A percentile compares a stretch with the other conserved stretches of the same genome.
phyloP scores from a whole-genome alignment of 192 early-diverging fungal species.

The Podila clonocystis region DNA sequence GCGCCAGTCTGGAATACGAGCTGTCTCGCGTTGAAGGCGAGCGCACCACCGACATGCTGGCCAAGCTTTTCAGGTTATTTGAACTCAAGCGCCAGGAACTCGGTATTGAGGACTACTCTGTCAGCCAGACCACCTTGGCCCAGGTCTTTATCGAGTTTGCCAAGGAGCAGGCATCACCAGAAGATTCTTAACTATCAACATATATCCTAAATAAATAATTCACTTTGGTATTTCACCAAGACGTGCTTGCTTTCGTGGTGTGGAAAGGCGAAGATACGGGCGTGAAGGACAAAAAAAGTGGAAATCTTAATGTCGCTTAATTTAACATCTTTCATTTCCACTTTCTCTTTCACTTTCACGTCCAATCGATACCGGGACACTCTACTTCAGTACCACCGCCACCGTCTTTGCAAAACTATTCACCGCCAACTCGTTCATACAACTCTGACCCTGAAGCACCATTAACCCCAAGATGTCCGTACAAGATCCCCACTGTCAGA shows the following conservation, averaged over 20 bases:
- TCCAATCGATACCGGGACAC: no score
- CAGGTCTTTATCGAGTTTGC: constrained; percentile 74
- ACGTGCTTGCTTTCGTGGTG: no score
- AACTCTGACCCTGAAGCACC: no score
- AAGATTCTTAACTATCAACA: constrained; percentile 11
- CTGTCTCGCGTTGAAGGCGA: constrained; percentile 33
- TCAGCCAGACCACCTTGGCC: constrained; percentile 68
- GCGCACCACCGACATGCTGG: constrained; percentile 50
- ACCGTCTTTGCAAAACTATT: no score
- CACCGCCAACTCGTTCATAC: no score
- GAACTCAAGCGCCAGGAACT: constrained; percentile 34
- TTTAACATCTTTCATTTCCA: neutral
- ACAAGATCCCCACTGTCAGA: no score
- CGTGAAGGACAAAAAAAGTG: neutral
- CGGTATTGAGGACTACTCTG: constrained; percentile 63
- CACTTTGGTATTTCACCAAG: neutral
- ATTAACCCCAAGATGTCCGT: no score
- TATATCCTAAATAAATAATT: neutral
- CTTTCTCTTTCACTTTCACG: no score
- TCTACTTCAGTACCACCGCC: no score
- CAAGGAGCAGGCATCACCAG: constrained; percentile 53
- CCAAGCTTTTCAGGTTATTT: constrained; percentile 60
- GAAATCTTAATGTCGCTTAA: neutral
- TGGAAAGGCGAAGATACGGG: no score
- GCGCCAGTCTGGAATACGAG: constrained; percentile 53